These are phyloP conservation scores for Eudorina sp. DNA, from an alignment of 139 green algal species.

Conservation along the genomic window DNA sequence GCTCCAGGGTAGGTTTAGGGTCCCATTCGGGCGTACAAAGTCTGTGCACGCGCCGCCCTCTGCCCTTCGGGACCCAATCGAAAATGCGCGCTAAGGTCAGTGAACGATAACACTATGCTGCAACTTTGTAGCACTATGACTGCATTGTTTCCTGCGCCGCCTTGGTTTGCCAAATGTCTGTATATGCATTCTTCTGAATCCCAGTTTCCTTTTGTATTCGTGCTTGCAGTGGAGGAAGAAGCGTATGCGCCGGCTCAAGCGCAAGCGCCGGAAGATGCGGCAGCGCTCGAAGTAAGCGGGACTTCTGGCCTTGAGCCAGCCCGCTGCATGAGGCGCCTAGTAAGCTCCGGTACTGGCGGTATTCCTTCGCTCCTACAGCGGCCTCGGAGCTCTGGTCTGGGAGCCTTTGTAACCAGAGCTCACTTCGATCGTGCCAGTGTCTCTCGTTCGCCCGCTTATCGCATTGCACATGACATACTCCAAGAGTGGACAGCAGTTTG, in stretches of 20 bases:
- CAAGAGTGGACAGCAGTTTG: too few relatives aligned
- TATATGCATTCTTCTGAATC: not conserved
- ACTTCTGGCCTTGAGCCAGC: not conserved
- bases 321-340: not conserved
- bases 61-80: constrained; percentile 18
- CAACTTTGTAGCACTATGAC: not conserved
- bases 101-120: not conserved
- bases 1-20: too few relatives aligned
- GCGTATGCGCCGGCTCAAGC: constrained; percentile 72
- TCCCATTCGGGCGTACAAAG: too few relatives aligned
- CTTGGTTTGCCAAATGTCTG: not conserved
- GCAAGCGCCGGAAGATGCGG: constrained; percentile 71
- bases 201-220: not conserved
- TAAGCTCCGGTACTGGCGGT: not conserved
- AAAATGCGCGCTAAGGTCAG: constrained; percentile 45
- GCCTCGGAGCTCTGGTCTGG: constrained; percentile 40
- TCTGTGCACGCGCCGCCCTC: not conserved
- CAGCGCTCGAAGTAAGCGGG: constrained; percentile 52
- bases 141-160: not conserved
- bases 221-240: constrained; percentile 73
- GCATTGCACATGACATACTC: not conserved
- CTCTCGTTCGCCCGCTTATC: not conserved
- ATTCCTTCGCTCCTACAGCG: not conserved
- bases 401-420: constrained; percentile 42
- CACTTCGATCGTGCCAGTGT: not conserved